Base-by-base conservation (phyloP, 2,329 filamentous ascomycete genomes). In the Colletotrichum cereale region DNA sequence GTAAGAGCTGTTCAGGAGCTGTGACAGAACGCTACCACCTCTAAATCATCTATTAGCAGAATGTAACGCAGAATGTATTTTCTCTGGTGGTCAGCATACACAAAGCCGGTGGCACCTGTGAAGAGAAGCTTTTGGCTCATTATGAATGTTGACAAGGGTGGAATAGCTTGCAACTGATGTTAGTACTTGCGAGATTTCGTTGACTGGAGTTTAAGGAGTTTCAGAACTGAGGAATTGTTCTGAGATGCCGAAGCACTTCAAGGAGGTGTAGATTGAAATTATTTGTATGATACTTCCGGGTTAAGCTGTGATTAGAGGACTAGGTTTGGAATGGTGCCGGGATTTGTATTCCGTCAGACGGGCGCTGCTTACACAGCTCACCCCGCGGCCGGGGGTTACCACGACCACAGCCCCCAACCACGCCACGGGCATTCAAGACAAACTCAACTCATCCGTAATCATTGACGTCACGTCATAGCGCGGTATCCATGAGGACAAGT, bases 61-160 rank as follows among this genome's bases (percentile, higher is more conserved):
- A 5, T 12, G 2, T 2, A 16, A 14, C 14, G 6, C 6, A 16
- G 21, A 52, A 26, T 10, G 8, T 1, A 1, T 4, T 11, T 38
- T 29, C 11, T 29, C 10, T 10, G 12, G 8, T 31, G n/a, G 21
- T n/a, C 14, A 36, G 67, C 67, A 44, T 66, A 74, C 73, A 79
- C 75, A 58, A 78, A 80, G 38, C 76, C 78, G 3, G 77, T 77
- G 16, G 75, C 77, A 18, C 78, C 78, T 3, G 76, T 74, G 42
- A 78, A 47, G 16, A 79, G 75, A 21, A 79, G 50, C 36, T 29
- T 47, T 8, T 21, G 34, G 5, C 64, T 8, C 68, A 71, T 71
- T 5, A 16, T 47, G 12, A 5, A 31, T 14, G 34, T 10, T 7
- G 14, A 10, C 48, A 5, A 18, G 26, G 26, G 48, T 8, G 6